Base-by-base conservation (phyloP, 805 yeast genomes). In the Starmerella scarabaei region DNA sequence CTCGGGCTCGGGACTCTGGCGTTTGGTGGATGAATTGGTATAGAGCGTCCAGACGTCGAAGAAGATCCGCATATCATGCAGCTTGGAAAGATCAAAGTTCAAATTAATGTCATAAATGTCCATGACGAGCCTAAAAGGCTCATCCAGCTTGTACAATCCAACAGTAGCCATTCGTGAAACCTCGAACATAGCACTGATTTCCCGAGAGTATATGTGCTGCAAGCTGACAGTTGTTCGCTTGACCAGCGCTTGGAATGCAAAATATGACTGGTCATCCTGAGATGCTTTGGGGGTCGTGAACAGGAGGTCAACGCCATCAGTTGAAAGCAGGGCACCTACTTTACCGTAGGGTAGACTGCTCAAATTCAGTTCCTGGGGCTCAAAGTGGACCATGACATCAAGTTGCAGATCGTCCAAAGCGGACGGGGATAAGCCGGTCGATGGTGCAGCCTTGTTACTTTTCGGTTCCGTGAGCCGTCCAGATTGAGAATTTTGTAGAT, bases 321-420 rank as follows among this genome's bases (percentile, higher is more conserved):
- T 69, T 6, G 84, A 80, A 14, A 84, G 77, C 27, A 80, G 72
- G 0, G 96, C 93, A 29, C 84, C 85, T 2, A 91, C 91, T 54
- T 82, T 84, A 0, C 97, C 97, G 15, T 77, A 77, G 1, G 98
- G 98, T 45, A 82, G 88, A 67, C 98, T 91, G 49, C 93, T 80
- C 38, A 91, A 63, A 2, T 80, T 71, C 18, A 91, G 56, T 33
- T 71, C 72, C 55, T 91, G 98, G 26, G 76, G 71, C 17, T 75
- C 85, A 38, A 86, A 69, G 30, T 69, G 65, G 5, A 86, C 47
- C 9, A 28, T 44, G 8, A 44, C 16, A 26, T 43, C 45, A 3
- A 48, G 23, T 12, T 47, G 46, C 8, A 44, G 37, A 7, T 35
- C 38, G 1, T 28, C 18, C 24, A 28, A 28, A 19, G 20, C 8